Conservation (phyloP, 805 yeast species). For the Ogataea pignaliae region DNA sequence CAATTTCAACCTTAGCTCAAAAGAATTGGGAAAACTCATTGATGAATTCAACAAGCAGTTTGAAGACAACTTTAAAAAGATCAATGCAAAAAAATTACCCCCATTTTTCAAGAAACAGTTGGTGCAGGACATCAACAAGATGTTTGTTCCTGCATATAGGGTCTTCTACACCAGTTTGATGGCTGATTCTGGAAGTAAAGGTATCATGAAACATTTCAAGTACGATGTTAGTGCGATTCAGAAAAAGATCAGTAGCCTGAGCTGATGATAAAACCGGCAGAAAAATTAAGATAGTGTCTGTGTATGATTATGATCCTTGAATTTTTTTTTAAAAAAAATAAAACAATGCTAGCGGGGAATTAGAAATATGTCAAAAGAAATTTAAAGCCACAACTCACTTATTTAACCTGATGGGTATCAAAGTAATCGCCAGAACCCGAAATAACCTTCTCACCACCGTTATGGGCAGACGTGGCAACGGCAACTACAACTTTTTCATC, state of each 20-base stretch:
- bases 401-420: too few species aligned
- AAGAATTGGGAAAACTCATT: slow-evolving; percentile 65
- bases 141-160: slow-evolving; percentile 72
- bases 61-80: slow-evolving; percentile 67
- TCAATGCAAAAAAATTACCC: slow-evolving; percentile 42
- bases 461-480: neutral
- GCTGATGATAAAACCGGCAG: slow-evolving; percentile 1
- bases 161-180: slow-evolving; percentile 78
- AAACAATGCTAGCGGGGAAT: too few species aligned
- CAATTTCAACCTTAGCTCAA: slow-evolving; percentile 50
- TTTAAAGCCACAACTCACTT: too few species aligned
- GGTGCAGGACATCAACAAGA: slow-evolving; percentile 69
- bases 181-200: slow-evolving; percentile 66
- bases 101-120: slow-evolving; percentile 51
- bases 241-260: slow-evolving; percentile 28
- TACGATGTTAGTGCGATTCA: slow-evolving; percentile 45
- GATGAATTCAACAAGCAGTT: slow-evolving; percentile 73
- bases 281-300: neutral
- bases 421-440: too few species aligned
- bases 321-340: too few species aligned
- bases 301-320: neutral
- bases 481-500: neutral
- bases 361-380: too few species aligned
- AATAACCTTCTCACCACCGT: too few species aligned
- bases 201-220: slow-evolving; percentile 65